Percentiles rank a stretch among this genome's conserved stretches.
phyloP scores from a whole-genome alignment of 495 filamentous ascomycete species.

The Emericellopsis terricola region DNA sequence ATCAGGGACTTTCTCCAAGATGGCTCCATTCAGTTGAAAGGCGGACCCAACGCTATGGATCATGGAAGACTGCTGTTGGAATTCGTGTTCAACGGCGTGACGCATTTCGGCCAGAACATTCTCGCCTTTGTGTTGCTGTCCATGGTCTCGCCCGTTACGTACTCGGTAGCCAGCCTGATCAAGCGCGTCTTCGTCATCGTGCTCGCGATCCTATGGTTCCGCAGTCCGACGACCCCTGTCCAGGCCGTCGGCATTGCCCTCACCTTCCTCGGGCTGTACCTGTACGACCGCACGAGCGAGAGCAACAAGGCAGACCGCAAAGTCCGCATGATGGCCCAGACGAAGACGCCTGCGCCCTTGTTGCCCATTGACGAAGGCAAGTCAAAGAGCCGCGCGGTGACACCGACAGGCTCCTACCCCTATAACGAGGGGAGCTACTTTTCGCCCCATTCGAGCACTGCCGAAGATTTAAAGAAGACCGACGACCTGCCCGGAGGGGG shows the following conservation, averaged over 20 bases:
- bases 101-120: slow-evolving; percentile 94
- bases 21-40: slow-evolving; percentile 38
- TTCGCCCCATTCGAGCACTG: too few relatives aligned
- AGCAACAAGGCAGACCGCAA: slow-evolving; percentile 68
- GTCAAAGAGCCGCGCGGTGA: too few relatives aligned
- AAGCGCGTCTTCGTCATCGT: slow-evolving; percentile 96
- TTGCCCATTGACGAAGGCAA: slow-evolving; percentile 47
- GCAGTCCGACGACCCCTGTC: slow-evolving; percentile 61
- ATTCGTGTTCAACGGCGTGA: slow-evolving; percentile 91
- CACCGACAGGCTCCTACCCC: too few relatives aligned
- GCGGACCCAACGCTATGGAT: slow-evolving; percentile 50
- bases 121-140: slow-evolving; percentile 83
- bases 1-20: slow-evolving; percentile 56
- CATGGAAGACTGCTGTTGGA: slow-evolving; percentile 65
- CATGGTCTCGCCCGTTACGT: slow-evolving; percentile 88
- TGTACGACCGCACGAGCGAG: slow-evolving; percentile 87
- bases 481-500: slow-evolving; percentile 33
- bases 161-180: slow-evolving; percentile 85
- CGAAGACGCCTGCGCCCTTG: slow-evolving; percentile 30
- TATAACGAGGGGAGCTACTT: too few relatives aligned
- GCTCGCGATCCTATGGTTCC: slow-evolving; percentile 92
- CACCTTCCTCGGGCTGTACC: slow-evolving; percentile 83
- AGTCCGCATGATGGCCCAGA: slow-evolving; percentile 29
- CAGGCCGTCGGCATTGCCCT: slow-evolving; percentile 75
- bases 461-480: slow-evolving; percentile 39